Percentiles rank a stretch among this genome's conserved stretches.
These are phyloP conservation scores for Diplodia scrobiculata DNA, from an alignment of 2,329 filamentous ascomycete genomes.

Conservation along the genomic window DNA sequence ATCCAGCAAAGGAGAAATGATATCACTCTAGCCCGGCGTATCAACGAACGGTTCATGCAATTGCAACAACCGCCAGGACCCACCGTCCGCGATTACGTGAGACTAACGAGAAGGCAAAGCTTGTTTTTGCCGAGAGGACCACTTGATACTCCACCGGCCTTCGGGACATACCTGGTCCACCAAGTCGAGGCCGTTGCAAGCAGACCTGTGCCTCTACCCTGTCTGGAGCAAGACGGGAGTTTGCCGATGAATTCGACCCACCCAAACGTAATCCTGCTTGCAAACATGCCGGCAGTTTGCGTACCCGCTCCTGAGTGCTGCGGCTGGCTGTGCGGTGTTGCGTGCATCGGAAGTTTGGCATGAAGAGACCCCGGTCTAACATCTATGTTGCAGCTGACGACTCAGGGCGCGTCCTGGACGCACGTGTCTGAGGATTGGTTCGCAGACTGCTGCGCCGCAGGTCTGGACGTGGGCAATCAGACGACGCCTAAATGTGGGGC, in stretches of 20 bases:
- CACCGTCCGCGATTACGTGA: background rate
- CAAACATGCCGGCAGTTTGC: background rate
- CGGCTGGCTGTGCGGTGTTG: background rate
- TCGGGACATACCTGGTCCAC: background rate
- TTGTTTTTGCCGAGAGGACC: background rate
- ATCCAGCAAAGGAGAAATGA: background rate
- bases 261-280: background rate
- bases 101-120: background rate
- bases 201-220: background rate
- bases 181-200: background rate
- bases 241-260: background rate
- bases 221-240: background rate
- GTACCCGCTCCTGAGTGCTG: background rate
- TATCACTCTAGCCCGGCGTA: background rate
- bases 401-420: background rate
- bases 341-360: background rate
- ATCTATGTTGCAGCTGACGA: background rate
- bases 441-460: constrained; percentile 3
- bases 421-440: constrained; percentile 3
- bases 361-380: background rate
- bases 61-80: background rate
- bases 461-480: background rate
- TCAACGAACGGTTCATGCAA: background rate
- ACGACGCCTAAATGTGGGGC: constrained; percentile 4
- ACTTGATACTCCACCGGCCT: background rate